Evolutionary conservation across 257 asterid species (phyloP), one percentile per base, ranked within the genome.

Genomic region (Fraxinus pennsylvanica): DNA sequence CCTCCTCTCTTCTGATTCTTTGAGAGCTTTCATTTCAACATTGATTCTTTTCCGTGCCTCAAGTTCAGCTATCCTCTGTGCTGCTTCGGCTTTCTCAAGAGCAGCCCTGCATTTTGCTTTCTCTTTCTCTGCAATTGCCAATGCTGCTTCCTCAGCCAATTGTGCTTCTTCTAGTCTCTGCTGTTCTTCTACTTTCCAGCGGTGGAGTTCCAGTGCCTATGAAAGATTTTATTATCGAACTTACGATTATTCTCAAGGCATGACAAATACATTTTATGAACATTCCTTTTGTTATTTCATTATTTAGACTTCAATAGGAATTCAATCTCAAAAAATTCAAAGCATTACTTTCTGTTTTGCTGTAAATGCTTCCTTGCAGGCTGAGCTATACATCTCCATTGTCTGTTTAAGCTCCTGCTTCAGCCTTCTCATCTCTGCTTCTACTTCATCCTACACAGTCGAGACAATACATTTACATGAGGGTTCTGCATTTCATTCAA

Each of bases 321-420:
- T 4, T 19, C 63, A 19, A 52, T 52, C 3, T 19, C 50, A 30
- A 73, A 80, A 65, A 77, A 22, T 27, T 72, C 45, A 47, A 57
- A 22, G 65, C 36, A 59, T 45, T 83, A 84, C 91, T 82, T 83
- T 89, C 70, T 86, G 87, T 79, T 86, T 88, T 74, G 91, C 91
- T 2, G 90, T 39, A 61, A 86, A 79, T 65, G 94, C 90, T 78
- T 89, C 94, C 80, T 86, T 89, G 87, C 94, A 89, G 41, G 89
- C 94, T 17, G 86, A 43, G 82, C 88, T 87, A 78, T 89, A 89
- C 91, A 87, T 80, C 76, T 87, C 94, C 90, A 89, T 89, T 74
- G 91, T 89, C 76, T 87, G 94, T 80, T 79, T 85, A 72, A 85
- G 90, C 80, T 87, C 91, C 68, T 69, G 78, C 74, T 87, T 87